Conservation (phyloP, 805 yeast genomes). For the Candida michaelii region DNA sequence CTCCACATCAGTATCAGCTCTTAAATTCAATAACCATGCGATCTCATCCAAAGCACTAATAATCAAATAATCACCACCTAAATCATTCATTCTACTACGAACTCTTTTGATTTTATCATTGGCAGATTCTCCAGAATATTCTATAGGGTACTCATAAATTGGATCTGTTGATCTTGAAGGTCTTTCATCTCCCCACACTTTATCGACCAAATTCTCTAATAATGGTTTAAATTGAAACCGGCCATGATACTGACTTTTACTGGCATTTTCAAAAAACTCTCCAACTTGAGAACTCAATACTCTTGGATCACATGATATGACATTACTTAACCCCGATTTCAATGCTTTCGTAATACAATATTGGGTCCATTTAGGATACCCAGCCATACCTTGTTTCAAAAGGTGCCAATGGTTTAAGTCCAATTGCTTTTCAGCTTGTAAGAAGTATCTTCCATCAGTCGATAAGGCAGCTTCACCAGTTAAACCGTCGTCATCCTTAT, state of each 20-base stretch:
- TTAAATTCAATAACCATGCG: constrained; percentile 73
- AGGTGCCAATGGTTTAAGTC: constrained; percentile 71
- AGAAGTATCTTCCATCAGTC: constrained; percentile 93
- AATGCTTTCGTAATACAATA: constrained; percentile 61
- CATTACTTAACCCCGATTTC: constrained; percentile 47
- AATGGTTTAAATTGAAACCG: constrained; percentile 33
- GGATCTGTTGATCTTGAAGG: constrained; percentile 36
- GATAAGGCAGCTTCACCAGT: constrained; percentile 75
- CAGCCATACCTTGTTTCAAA: constrained; percentile 75
- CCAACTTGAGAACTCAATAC: constrained; percentile 56
- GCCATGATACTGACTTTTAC: constrained; percentile 18
- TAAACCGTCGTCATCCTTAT: constrained; percentile 39
- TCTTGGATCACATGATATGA: constrained; percentile 82
- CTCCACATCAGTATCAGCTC: constrained; percentile 74
- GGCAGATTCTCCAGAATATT: constrained; percentile 36
- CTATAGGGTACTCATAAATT: constrained; percentile 27
- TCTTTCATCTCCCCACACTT: constrained; percentile 36
- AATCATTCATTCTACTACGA: constrained; percentile 29
- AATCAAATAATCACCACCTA: constrained; percentile 39
- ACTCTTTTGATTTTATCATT: constrained; percentile 29
- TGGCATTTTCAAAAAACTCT: constrained; percentile 32
- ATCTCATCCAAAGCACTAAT: constrained; percentile 72
- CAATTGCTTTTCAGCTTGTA: constrained; percentile 84
- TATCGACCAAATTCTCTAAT: constrained; percentile 34
- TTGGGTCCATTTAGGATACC: constrained; percentile 74